Evolutionary conservation across 192 early-diverging fungal genomes (phyloP).

Genomic region (Backusella westeae): DNA sequence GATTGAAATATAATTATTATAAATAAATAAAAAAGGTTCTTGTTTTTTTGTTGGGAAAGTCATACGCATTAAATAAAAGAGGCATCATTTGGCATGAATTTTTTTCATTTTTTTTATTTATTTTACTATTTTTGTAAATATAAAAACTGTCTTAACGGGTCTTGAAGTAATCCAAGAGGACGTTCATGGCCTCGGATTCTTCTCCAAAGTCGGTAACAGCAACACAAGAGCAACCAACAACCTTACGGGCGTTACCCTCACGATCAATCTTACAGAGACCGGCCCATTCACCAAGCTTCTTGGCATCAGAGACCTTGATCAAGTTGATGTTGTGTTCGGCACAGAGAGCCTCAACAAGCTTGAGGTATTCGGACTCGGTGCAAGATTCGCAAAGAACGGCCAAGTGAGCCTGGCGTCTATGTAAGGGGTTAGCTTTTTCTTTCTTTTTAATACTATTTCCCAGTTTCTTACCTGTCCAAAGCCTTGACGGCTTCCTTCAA

Average conservation of each 20-base stretch:
- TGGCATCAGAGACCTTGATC: constrained; percentile 95
- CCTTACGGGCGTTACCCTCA: constrained; percentile 87
- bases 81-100: background rate
- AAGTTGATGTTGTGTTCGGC: constrained; percentile 49
- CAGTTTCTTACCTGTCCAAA: constrained; percentile 72
- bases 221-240: too few species aligned
- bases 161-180: constrained; percentile 77
- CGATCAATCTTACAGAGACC: constrained; percentile 99
- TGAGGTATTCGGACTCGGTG: constrained; percentile 94
- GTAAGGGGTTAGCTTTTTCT: background rate
- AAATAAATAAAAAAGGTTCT: background rate
- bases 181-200: constrained; percentile 7
- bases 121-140: background rate
- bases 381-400: constrained; percentile 95
- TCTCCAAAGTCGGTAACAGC: too few species aligned
- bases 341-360: constrained; percentile 96
- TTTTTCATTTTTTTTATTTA: background rate
- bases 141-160: constrained; percentile 20
- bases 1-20: background rate
- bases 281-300: constrained; percentile 99
- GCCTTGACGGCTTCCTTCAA: constrained; percentile 96
- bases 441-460: background rate
- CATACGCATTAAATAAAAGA: background rate
- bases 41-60: background rate
- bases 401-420: constrained; percentile 77